A percentile compares a stretch with the other conserved stretches of the same genome.
These are phyloP conservation scores for Colletotrichum noveboracense DNA, from an alignment of 2,329 filamentous ascomycete genomes.

Conservation along the genomic window DNA sequence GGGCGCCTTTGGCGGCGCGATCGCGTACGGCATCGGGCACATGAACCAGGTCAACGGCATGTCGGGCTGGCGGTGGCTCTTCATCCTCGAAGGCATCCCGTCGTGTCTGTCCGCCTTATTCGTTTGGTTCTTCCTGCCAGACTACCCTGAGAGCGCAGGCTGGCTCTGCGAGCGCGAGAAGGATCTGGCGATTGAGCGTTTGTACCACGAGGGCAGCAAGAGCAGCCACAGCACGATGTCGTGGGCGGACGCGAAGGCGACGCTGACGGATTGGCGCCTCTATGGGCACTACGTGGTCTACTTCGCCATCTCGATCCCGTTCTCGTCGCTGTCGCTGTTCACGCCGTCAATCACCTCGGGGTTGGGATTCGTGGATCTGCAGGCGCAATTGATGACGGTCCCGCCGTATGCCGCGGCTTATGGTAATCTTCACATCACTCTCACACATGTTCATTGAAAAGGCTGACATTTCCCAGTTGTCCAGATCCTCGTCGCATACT, in stretches of 20 bases:
- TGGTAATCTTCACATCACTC: constrained; percentile 30
- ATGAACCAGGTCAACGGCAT: constrained; percentile 29
- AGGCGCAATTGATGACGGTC: constrained; percentile 70
- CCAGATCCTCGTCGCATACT: constrained; percentile 55
- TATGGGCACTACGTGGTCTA: constrained; percentile 67
- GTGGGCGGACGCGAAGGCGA: constrained; percentile 72
- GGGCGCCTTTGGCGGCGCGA: constrained; percentile 37
- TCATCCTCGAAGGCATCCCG: constrained; percentile 46
- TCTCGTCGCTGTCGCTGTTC: constrained; percentile 66
- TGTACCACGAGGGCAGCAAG: constrained; percentile 53
- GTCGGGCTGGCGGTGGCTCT: constrained; percentile 40
- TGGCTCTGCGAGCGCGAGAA: constrained; percentile 44
- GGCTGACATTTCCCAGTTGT: constrained; percentile 31
- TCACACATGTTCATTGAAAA: background rate
- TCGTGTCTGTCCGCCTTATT: constrained; percentile 32
- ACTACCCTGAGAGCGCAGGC: constrained; percentile 45
- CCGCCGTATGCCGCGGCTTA: constrained; percentile 69
- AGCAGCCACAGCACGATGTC: constrained; percentile 67
- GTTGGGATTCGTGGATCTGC: constrained; percentile 53
- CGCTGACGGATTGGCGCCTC: constrained; percentile 68
- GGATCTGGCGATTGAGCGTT: constrained; percentile 53
- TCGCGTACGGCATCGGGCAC: constrained; percentile 35
- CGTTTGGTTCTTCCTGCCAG: constrained; percentile 40
- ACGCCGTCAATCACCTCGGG: constrained; percentile 65
- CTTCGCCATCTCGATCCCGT: constrained; percentile 56